A percentile compares a stretch with the other conserved stretches of the same genome.
These are phyloP conservation scores for Fusarium avenaceum DNA, from an alignment of 2,329 filamentous ascomycete species.

Conservation along the genomic window DNA sequence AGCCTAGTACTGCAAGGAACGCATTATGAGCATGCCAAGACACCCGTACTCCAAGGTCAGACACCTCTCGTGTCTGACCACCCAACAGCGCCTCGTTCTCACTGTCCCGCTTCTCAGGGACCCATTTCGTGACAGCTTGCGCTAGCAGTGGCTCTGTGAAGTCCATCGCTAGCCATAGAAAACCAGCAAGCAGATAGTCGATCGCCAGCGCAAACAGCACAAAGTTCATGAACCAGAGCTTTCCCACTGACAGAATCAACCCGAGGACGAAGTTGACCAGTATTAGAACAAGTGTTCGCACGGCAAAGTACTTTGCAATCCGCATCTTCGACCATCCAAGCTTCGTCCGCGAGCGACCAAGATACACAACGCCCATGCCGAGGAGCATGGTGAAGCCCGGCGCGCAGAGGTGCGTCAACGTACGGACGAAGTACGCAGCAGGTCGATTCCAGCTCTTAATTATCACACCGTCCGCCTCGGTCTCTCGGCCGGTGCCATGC, in stretches of 20 bases:
- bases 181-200: slow-evolving; percentile 60
- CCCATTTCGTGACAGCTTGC: slow-evolving; percentile 35
- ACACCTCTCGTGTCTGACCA: not conserved
- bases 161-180: slow-evolving; percentile 57
- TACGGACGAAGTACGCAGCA: slow-evolving; percentile 56
- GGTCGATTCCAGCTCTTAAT: slow-evolving; percentile 57
- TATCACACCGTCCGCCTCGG: slow-evolving; percentile 54
- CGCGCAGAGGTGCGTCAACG: slow-evolving; percentile 61
- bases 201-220: slow-evolving; percentile 61
- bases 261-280: slow-evolving; percentile 53
- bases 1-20: slow-evolving; percentile 51
- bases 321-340: slow-evolving; percentile 56
- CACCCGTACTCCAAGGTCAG: slow-evolving; percentile 24
- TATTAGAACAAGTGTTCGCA: slow-evolving; percentile 55
- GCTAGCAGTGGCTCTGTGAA: slow-evolving; percentile 54
- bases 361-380: slow-evolving; percentile 61
- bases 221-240: slow-evolving; percentile 59
- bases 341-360: slow-evolving; percentile 57
- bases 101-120: slow-evolving; percentile 39
- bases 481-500: slow-evolving; percentile 56
- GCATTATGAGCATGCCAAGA: slow-evolving; percentile 60
- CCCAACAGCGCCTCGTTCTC: slow-evolving; percentile 51
- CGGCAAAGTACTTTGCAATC: slow-evolving; percentile 57
- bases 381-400: slow-evolving; percentile 62
- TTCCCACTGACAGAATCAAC: slow-evolving; percentile 50